These are phyloP conservation scores for Ophiocordyceps camponoti-floridani DNA, from an alignment of 2,329 filamentous ascomycete species.

Conservation along the genomic window DNA sequence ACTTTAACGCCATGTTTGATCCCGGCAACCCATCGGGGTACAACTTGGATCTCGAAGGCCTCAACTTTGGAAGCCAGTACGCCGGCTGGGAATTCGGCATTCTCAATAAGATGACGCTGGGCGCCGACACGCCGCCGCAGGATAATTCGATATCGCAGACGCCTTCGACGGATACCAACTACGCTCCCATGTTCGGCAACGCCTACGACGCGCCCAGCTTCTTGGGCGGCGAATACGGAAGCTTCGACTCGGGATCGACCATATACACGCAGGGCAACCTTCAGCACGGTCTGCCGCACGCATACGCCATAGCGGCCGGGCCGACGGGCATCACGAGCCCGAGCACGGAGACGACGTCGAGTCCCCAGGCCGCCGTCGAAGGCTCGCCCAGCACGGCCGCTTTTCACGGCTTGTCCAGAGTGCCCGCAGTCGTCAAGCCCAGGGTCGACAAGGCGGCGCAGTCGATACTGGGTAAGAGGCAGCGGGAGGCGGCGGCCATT, in stretches of 20 bases:
- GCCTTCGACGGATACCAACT: constrained; percentile 18
- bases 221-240: constrained; percentile 34
- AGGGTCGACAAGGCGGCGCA: constrained; percentile 26
- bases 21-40: constrained; percentile 83
- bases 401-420: constrained; percentile 10
- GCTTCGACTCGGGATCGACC: constrained; percentile 29
- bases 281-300: constrained; percentile 44
- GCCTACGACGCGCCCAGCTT: constrained; percentile 28
- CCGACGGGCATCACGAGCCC: constrained; percentile 45
- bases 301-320: constrained; percentile 45
- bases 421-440: constrained; percentile 17
- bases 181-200: constrained; percentile 31
- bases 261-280: constrained; percentile 38
- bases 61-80: constrained; percentile 85
- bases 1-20: constrained; percentile 56
- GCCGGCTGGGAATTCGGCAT: constrained; percentile 92
- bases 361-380: constrained; percentile 41
- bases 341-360: constrained; percentile 44
- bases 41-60: constrained; percentile 86
- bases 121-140: constrained; percentile 58
- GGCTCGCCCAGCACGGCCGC: constrained; percentile 23
- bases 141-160: constrained; percentile 35
- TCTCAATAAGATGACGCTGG: constrained; percentile 72
- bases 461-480: constrained; percentile 37
- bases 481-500: constrained; percentile 62